phyloP scores from a whole-genome alignment of 2,329 filamentous ascomycete species.

The Metarhizium robertsii region DNA sequence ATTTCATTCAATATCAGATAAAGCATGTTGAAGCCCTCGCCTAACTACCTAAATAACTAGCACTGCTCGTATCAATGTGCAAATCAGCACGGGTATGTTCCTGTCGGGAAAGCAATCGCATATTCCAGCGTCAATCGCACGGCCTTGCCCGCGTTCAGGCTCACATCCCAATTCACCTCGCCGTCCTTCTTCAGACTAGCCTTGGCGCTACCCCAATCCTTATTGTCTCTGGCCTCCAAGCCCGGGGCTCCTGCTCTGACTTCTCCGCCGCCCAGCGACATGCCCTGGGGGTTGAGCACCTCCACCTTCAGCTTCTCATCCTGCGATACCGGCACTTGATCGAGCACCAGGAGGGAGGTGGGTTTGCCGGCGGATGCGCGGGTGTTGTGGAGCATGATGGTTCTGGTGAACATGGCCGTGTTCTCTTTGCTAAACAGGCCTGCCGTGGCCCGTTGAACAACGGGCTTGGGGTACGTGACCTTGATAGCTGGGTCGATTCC shows the following conservation, averaged over 20 bases:
- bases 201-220: slow-evolving; percentile 40
- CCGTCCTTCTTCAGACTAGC: slow-evolving; percentile 42
- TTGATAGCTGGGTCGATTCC: slow-evolving; percentile 46
- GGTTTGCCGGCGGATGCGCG: slow-evolving; percentile 24
- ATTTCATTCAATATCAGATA: too few relatives aligned
- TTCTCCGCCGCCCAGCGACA: slow-evolving; percentile 26
- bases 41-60: too few relatives aligned
- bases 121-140: slow-evolving; percentile 50
- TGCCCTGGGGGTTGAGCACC: slow-evolving; percentile 35
- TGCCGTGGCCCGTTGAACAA: slow-evolving; percentile 36
- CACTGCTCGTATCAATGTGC: neutral
- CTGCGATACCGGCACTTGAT: slow-evolving; percentile 49
- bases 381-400: slow-evolving; percentile 38
- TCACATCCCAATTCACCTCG: slow-evolving; percentile 46
- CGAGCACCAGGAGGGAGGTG: slow-evolving; percentile 38
- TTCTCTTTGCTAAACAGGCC: slow-evolving; percentile 43
- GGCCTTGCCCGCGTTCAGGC: slow-evolving; percentile 41
- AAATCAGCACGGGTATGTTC: slow-evolving; percentile 22
- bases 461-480: slow-evolving; percentile 44
- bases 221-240: slow-evolving; percentile 12
- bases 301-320: slow-evolving; percentile 44
- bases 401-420: slow-evolving; percentile 35
- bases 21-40: too few relatives aligned
- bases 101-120: slow-evolving; percentile 42
- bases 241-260: slow-evolving; percentile 23